These are phyloP conservation scores for Chytriomyces sp. DNA, from an alignment of 192 early-diverging fungal genomes.

Conservation along the genomic window DNA sequence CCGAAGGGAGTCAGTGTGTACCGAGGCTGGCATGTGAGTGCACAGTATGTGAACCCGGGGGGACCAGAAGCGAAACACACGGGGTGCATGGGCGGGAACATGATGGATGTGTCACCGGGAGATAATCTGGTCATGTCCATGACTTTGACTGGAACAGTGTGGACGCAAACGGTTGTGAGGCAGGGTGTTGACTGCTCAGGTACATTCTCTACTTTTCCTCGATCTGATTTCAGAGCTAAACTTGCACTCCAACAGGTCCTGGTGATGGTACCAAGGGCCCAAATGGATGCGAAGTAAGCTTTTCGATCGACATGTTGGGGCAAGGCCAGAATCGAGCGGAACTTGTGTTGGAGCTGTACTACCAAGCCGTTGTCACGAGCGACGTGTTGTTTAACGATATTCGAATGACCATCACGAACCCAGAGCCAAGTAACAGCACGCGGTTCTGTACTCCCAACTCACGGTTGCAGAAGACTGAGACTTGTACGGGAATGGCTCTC, in stretches of 20 bases:
- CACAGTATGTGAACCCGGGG: conserved; percentile 25
- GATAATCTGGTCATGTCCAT: conserved; percentile 15
- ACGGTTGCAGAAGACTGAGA: conserved; percentile 17
- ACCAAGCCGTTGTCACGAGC: conserved; percentile 18
- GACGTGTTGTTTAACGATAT: conserved; percentile 11
- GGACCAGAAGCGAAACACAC: neutral
- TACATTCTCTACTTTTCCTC: neutral
- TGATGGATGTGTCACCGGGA: conserved; percentile 29
- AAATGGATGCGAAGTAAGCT: conserved; percentile 19
- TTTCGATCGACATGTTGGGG: conserved; percentile 29
- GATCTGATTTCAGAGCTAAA: neutral
- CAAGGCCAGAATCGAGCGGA: conserved; percentile 22
- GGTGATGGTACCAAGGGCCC: neutral
- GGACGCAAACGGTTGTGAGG: conserved; percentile 21
- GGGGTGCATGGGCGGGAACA: conserved; percentile 21
- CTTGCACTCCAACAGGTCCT: neutral
- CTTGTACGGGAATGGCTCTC: conserved; percentile 23
- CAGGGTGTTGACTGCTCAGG: conserved; percentile 17
- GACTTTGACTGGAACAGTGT: conserved; percentile 15
- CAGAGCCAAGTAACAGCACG: conserved; percentile 2
- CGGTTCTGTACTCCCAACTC: conserved; percentile 25
- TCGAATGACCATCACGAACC: neutral
- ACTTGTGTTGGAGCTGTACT: conserved; percentile 27
- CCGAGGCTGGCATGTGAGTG: conserved; percentile 21
- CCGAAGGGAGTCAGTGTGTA: conserved; percentile 23